Base-by-base conservation (phyloP, 2,329 filamentous ascomycete genomes). In the Nigrograna mackinnonii region DNA sequence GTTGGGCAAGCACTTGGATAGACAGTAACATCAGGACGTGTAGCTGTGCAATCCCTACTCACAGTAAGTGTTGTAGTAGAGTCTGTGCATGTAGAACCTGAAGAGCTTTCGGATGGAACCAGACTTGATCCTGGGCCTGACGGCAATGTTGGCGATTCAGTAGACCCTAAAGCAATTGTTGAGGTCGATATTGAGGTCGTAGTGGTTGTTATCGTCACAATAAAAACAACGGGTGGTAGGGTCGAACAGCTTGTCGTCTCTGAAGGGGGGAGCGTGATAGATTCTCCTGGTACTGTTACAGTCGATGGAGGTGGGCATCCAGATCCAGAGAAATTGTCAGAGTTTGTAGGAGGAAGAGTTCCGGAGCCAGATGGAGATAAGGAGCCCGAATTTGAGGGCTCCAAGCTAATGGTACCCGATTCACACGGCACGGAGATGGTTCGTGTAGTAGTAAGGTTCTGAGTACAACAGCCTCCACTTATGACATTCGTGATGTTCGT, bases 301-400 rank as follows among this genome's bases (percentile, higher is more conserved):
- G 39, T 41, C 22, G 21, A 22, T 28, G 39, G 39, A 5, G 39
- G 39, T 17, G 39, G 33, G 36, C 39, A 41, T 5, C 32, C 22
- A 4, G 14, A 18, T 36, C 32, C 28, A 5, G 33, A 36, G 6
- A 13, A 5, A 6, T 6, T 5, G 9, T 14, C 16, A 17, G 39
- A 41, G 7, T 20, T 24, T 36, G 39, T 6, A 4, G n/a, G 11
- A 17, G 39, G 18, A 34, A n/a, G n/a, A n/a, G n/a, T n/a, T n/a
- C n/a, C n/a, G n/a, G 18, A 11, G 7, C 35, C 22, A 12, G 35
- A n/a, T n/a, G n/a, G n/a, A n/a, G n/a, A n/a, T n/a, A n/a, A n/a
- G n/a, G n/a, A n/a, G n/a, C n/a, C n/a, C n/a, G n/a, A n/a, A n/a
- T n/a, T n/a, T n/a, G n/a, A n/a, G n/a, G n/a, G n/a, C n/a, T n/a